Evolutionary conservation across 805 yeast genomes (phyloP).

Genomic region (Candida hungchunana): DNA sequence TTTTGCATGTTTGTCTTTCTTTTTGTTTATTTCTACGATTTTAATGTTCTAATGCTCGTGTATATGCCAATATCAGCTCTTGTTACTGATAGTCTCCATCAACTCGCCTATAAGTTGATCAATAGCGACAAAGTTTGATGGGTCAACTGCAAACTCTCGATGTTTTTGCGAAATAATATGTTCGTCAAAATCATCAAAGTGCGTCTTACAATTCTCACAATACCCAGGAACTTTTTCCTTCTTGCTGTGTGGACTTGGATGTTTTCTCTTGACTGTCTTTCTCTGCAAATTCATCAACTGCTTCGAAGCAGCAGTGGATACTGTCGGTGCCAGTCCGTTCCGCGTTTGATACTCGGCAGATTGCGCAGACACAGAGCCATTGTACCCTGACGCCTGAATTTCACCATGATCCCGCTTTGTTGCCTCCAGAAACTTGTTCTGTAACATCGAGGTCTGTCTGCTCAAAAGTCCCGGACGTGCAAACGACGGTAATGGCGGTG

Average conservation of each 20-base stretch:
- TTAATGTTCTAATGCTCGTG: not conserved
- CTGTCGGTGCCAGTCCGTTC: slow-evolving; percentile 59
- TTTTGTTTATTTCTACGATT: not conserved
- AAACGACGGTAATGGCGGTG: slow-evolving; percentile 18
- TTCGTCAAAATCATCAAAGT: slow-evolving; percentile 73
- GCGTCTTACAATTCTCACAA: slow-evolving; percentile 90
- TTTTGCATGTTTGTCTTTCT: not conserved
- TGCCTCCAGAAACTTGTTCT: slow-evolving; percentile 20
- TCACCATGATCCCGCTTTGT: slow-evolving; percentile 39
- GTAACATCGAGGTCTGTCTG: slow-evolving; percentile 20
- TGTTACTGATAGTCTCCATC: slow-evolving; percentile 18
- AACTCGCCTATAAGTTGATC: slow-evolving; percentile 59
- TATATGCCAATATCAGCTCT: slow-evolving; percentile 12
- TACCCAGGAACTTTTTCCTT: slow-evolving; percentile 55
- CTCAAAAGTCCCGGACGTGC: slow-evolving; percentile 12
- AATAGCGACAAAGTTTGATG: slow-evolving; percentile 67
- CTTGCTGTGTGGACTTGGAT: slow-evolving; percentile 2
- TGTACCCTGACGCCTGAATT: slow-evolving; percentile 59
- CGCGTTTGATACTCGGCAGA: slow-evolving; percentile 30
- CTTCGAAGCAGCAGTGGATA: slow-evolving; percentile 52
- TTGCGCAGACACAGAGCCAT: slow-evolving; percentile 32
- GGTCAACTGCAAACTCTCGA: slow-evolving; percentile 69
- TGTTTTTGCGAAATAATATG: slow-evolving; percentile 72
- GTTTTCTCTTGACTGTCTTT: slow-evolving; percentile 30
- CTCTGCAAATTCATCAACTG: slow-evolving; percentile 45